Conservation (phyloP, 306 rosid genomes). For the Parietaria judaica region DNA sequence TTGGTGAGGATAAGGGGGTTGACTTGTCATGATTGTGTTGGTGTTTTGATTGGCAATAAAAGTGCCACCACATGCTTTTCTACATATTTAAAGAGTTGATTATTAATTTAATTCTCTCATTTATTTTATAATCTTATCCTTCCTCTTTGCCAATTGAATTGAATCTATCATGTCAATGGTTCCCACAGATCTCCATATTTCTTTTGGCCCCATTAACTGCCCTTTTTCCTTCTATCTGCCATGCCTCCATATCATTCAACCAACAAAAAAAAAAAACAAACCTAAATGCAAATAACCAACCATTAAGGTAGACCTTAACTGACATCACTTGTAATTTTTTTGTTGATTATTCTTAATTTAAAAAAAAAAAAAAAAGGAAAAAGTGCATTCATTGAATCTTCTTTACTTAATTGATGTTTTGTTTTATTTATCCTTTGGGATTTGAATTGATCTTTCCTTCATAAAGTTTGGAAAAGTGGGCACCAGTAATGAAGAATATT, state of each 20-base stretch:
- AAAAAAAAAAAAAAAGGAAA: not conserved
- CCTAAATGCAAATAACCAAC: too few relatives aligned
- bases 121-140: conserved; percentile 18
- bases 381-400: not conserved
- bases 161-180: conserved; percentile 1
- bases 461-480: conserved; percentile 4
- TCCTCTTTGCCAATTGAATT: not conserved
- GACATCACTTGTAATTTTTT: conserved; percentile 8
- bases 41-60: conserved; percentile 28
- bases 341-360: not conserved
- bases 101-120: not conserved
- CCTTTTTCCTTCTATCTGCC: not conserved
- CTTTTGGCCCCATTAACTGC: not conserved
- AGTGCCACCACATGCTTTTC: conserved; percentile 30
- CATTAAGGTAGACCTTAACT: not conserved
- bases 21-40: conserved; percentile 33
- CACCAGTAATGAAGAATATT: too few relatives aligned
- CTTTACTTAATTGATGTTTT: not conserved
- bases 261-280: too few relatives aligned
- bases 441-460: not conserved
- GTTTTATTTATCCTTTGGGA: not conserved
- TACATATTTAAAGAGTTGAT: conserved; percentile 3
- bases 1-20: conserved; percentile 39
- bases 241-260: not conserved
- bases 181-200: conserved; percentile 5